These are phyloP conservation scores for Plasmodiophora brassicae DNA, from an alignment of 208 protist genomes.

Conservation along the genomic window DNA sequence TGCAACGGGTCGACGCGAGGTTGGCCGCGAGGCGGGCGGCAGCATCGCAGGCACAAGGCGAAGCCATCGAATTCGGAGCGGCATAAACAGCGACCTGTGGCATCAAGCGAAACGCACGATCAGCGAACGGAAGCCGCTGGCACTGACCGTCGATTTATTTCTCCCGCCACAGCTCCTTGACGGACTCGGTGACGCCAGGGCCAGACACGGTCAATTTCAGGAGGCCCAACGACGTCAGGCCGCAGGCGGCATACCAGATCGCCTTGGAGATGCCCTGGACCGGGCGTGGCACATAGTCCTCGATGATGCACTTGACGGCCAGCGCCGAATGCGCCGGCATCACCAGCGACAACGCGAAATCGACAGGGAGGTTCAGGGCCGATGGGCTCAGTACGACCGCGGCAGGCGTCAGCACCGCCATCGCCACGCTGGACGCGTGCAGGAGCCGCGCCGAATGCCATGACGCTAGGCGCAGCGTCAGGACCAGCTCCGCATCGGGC, in stretches of 20 bases:
- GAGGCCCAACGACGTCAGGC: background rate
- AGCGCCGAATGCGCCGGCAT: background rate
- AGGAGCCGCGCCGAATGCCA: too few relatives aligned
- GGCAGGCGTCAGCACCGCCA: background rate
- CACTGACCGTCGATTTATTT: too few relatives aligned
- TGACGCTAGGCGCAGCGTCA: too few relatives aligned
- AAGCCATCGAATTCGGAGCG: too few relatives aligned
- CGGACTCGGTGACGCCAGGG: background rate
- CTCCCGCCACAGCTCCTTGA: constrained; percentile 14
- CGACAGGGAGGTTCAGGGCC: background rate
- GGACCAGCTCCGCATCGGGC: too few relatives aligned
- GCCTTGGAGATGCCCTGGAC: background rate
- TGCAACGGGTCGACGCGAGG: too few relatives aligned
- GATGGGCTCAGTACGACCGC: constrained; percentile 6
- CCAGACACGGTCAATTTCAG: background rate
- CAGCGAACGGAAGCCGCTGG: too few relatives aligned
- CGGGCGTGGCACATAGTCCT: background rate
- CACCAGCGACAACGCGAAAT: background rate
- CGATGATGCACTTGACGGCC: background rate
- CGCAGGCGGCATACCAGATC: background rate
- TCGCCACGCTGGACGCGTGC: background rate
- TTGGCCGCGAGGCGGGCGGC: too few relatives aligned
- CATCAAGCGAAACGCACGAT: too few relatives aligned
- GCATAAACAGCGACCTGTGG: too few relatives aligned
- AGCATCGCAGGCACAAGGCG: too few relatives aligned